A percentile compares a stretch with the other conserved stretches of the same genome.
These are phyloP conservation scores for Leucocoprinus birnbaumii DNA, from an alignment of 768 basidiomycete genomes.

Conservation along the genomic window DNA sequence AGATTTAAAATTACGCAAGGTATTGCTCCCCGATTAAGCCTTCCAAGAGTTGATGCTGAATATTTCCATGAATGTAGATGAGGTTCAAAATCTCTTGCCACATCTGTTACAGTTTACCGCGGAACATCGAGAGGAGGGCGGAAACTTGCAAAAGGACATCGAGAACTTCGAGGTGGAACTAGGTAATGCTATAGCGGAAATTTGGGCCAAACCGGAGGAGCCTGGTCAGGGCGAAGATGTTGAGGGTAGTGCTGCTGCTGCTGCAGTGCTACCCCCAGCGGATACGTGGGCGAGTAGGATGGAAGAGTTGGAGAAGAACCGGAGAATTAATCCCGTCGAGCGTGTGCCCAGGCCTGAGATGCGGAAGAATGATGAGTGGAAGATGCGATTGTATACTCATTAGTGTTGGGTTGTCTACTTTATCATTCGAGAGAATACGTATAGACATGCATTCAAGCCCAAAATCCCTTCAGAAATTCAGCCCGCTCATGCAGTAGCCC, in stretches of 20 bases:
- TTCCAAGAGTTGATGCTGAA: slow-evolving; percentile 2
- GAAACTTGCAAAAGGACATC: slow-evolving; percentile 59
- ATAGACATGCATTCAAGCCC: too few species aligned
- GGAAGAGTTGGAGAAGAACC: slow-evolving; percentile 50
- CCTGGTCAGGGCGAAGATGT: slow-evolving; percentile 19
- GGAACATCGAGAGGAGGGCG: slow-evolving; percentile 67
- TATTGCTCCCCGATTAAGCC: slow-evolving; percentile 28
- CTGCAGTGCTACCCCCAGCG: neutral
- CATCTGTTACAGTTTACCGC: slow-evolving; percentile 70
- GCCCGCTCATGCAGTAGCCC: too few species aligned
- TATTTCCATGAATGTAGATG: slow-evolving; percentile 56
- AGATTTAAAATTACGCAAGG: slow-evolving; percentile 63
- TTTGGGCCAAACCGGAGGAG: slow-evolving; percentile 53
- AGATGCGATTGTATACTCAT: slow-evolving; percentile 38
- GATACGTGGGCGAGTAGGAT: slow-evolving; percentile 54
- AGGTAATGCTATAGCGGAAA: slow-evolving; percentile 52
- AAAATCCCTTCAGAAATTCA: too few species aligned
- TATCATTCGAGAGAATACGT: too few species aligned
- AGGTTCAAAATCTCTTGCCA: slow-evolving; percentile 65
- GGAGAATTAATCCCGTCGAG: slow-evolving; percentile 45
- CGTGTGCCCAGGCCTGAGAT: slow-evolving; percentile 51
- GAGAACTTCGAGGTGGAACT: slow-evolving; percentile 55
- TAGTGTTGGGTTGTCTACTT: slow-evolving; percentile 13
- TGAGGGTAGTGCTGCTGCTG: slow-evolving; percentile 4
- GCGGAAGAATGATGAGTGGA: slow-evolving; percentile 34